A percentile compares a stretch with the other conserved stretches of the same genome.
These are phyloP conservation scores for Apocynum venetum DNA, from an alignment of 257 asterid species.

Conservation along the genomic window DNA sequence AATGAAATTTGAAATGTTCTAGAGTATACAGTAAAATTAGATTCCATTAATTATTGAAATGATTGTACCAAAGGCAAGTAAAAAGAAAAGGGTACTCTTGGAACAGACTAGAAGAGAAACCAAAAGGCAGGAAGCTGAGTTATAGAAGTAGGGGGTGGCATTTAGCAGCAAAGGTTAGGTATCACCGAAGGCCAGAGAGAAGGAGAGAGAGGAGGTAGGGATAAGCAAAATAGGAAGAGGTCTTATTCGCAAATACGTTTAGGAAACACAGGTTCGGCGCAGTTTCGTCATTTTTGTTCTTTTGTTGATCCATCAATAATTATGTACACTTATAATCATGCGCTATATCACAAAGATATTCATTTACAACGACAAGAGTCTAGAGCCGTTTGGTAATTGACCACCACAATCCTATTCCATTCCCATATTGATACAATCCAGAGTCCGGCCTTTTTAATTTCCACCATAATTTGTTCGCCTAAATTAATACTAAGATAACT, in stretches of 20 bases:
- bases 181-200: background rate
- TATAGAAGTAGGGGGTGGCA: background rate
- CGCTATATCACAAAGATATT: too few species aligned
- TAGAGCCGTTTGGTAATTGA: constrained; percentile 6
- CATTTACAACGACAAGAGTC: too few species aligned
- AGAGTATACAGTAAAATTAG: too few species aligned
- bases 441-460: too few species aligned
- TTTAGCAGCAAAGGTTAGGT: background rate
- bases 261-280: constrained; percentile 67
- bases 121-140: background rate
- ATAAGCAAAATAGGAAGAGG: background rate
- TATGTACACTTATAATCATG: background rate
- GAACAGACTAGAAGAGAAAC: background rate
- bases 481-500: too few species aligned
- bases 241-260: constrained; percentile 51
- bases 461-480: too few species aligned
- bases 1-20: too few species aligned
- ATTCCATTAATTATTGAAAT: too few species aligned
- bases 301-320: constrained; percentile 32
- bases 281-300: constrained; percentile 63
- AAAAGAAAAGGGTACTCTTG: constrained; percentile 26
- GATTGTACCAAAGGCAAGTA: too few species aligned
- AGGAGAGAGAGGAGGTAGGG: constrained; percentile 16
- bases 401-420: background rate
- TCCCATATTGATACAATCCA: background rate